phyloP scores from a whole-genome alignment of 176 grass and related monocot genomes.

The Avena sativa region DNA sequence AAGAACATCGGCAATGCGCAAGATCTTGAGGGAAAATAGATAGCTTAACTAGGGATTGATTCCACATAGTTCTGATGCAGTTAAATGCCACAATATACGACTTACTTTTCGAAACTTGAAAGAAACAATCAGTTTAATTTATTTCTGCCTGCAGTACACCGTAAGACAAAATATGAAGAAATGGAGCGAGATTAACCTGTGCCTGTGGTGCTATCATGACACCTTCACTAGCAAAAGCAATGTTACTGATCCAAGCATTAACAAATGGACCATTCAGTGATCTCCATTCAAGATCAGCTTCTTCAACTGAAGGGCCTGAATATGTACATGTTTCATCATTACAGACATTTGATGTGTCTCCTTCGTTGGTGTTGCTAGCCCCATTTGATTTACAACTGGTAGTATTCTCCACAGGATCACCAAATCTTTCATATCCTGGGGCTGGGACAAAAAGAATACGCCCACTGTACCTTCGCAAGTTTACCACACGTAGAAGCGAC shows the following conservation, averaged over 20 bases:
- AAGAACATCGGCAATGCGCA: not conserved
- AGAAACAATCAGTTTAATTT: not conserved
- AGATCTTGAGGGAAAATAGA: not conserved
- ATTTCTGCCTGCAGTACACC: not conserved
- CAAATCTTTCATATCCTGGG: slow-evolving; percentile 78
- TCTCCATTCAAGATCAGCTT: slow-evolving; percentile 69
- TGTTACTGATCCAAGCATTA: slow-evolving; percentile 82
- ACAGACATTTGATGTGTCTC: slow-evolving; percentile 20
- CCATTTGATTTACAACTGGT: slow-evolving; percentile 32
- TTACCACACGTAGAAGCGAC: slow-evolving; percentile 67
- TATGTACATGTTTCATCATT: slow-evolving; percentile 53
- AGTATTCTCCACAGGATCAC: slow-evolving; percentile 58
- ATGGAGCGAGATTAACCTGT: slow-evolving; percentile 51
- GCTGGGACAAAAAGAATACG: slow-evolving; percentile 75
- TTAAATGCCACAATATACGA: not conserved
- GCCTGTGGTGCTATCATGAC: slow-evolving; percentile 85
- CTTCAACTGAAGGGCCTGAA: slow-evolving; percentile 53
- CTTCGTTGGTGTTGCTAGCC: slow-evolving; percentile 23
- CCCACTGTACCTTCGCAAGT: slow-evolving; percentile 77
- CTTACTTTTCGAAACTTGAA: not conserved
- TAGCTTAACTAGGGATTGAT: not conserved
- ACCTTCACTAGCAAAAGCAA: slow-evolving; percentile 75
- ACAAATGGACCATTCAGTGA: slow-evolving; percentile 86
- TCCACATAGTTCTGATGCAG: not conserved
- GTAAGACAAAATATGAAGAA: slow-evolving; percentile 3